Evolutionary conservation across 306 rosid species (phyloP).

Genomic region (Prinsepia uniflora): DNA sequence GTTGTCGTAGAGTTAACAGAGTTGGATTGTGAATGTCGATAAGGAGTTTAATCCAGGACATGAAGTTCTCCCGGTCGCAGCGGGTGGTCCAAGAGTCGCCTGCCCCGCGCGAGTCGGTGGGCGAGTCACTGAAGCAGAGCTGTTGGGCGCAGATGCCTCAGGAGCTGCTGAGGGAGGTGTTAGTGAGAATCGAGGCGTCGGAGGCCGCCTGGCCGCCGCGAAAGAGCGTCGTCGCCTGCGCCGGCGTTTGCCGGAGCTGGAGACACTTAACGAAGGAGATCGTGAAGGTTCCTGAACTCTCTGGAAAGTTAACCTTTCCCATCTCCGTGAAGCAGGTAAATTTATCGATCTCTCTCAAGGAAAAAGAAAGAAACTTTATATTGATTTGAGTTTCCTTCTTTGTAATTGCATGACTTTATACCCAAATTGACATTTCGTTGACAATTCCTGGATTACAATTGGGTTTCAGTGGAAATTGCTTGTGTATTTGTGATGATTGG

Average conservation of each 20-base stretch:
- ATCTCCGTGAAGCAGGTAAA: conserved; percentile 88
- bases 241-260: conserved; percentile 97
- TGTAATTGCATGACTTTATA: background rate
- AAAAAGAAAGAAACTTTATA: background rate
- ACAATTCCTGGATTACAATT: background rate
- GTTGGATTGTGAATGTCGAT: conserved; percentile 36
- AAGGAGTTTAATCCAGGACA: conserved; percentile 58
- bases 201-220: conserved; percentile 85
- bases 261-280: conserved; percentile 68
- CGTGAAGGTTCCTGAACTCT: conserved; percentile 69
- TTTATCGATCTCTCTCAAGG: background rate
- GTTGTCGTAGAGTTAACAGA: background rate
- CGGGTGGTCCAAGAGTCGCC: conserved; percentile 54
- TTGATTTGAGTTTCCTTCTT: background rate
- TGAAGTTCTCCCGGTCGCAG: conserved; percentile 67
- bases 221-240: conserved; percentile 79
- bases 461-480: conserved; percentile 8
- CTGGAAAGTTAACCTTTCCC: conserved; percentile 76
- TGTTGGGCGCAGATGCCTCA: conserved; percentile 93
- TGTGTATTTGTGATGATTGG: background rate
- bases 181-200: conserved; percentile 64
- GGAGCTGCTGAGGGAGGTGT: conserved; percentile 85
- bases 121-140: conserved; percentile 45
- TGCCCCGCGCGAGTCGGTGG: conserved; percentile 26
- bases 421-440: background rate